Evolutionary conservation across 2,329 filamentous ascomycete species (phyloP).

Genomic region (Colletotrichum tabaci): DNA sequence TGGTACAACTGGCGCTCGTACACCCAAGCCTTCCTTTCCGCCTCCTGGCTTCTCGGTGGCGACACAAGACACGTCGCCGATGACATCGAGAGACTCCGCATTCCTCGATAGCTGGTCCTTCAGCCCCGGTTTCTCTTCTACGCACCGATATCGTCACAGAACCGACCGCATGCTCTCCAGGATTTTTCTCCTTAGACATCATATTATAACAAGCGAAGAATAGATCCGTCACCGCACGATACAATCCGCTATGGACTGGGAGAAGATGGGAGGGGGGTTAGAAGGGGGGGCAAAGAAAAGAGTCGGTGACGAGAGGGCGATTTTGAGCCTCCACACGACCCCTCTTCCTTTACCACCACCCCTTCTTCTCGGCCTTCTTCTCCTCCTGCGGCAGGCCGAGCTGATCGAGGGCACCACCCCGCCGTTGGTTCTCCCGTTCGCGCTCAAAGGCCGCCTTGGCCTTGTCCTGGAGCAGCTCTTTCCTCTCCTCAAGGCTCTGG

Average conservation of each 20-base stretch:
- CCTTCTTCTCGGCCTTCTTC: conserved; percentile 59
- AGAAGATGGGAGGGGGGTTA: neutral
- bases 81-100: neutral
- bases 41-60: neutral
- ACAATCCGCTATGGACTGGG: too few relatives aligned
- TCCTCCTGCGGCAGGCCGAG: conserved; percentile 55
- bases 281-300: neutral
- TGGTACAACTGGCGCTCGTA: conserved; percentile 2
- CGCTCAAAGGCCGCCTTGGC: conserved; percentile 62
- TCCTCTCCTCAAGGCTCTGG: conserved; percentile 50
- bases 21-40: neutral
- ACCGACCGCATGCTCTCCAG: neutral
- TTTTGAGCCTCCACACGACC: too few relatives aligned
- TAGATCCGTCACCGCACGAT: neutral
- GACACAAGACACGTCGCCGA: neutral
- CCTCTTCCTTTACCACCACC: conserved; percentile 55
- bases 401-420: conserved; percentile 66
- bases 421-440: conserved; percentile 66
- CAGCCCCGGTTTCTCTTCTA: conserved; percentile 1
- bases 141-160: conserved; percentile 32
- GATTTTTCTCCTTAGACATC: neutral
- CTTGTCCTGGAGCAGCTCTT: conserved; percentile 54
- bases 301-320: too few relatives aligned
- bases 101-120: neutral
- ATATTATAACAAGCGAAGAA: conserved; percentile 32